Conservation (phyloP, 768 basidiomycete genomes). For the Xerocomellus chrysenteron region DNA sequence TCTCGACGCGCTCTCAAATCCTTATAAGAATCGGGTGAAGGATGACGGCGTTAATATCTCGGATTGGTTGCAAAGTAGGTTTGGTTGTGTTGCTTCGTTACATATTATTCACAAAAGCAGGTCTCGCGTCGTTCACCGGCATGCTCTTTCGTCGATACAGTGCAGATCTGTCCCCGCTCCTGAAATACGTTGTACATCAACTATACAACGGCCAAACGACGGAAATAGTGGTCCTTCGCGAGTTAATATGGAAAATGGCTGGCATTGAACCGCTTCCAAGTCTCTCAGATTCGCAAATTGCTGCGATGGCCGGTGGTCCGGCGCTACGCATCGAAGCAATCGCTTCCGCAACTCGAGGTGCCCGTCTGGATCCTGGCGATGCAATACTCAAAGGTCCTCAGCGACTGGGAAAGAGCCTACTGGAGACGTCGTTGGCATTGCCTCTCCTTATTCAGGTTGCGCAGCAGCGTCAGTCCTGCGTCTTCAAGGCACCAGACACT, state of each 20-base stretch:
- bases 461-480: constrained; percentile 84
- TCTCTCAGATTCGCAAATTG: constrained; percentile 83
- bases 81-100: not conserved
- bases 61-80: constrained; percentile 90
- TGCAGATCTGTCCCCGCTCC: constrained; percentile 77
- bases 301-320: constrained; percentile 89
- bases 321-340: constrained; percentile 84
- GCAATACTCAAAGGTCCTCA: constrained; percentile 63
- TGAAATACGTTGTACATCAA: constrained; percentile 92
- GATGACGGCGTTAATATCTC: constrained; percentile 89
- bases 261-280: constrained; percentile 90
- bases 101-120: constrained; percentile 41
- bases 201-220: constrained; percentile 78
- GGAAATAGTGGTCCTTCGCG: constrained; percentile 89
- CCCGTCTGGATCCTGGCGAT: constrained; percentile 66
- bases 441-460: constrained; percentile 91
- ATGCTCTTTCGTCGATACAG: constrained; percentile 87
- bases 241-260: constrained; percentile 93
- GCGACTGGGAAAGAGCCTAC: constrained; percentile 60
- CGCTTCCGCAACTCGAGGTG: constrained; percentile 75
- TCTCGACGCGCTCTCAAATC: constrained; percentile 84
- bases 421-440: constrained; percentile 75
- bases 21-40: constrained; percentile 78
- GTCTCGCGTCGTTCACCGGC: constrained; percentile 90
- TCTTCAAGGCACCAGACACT: constrained; percentile 69